phyloP scores from a whole-genome alignment of 2,329 filamentous ascomycete species.

The Talaromyces sp. region DNA sequence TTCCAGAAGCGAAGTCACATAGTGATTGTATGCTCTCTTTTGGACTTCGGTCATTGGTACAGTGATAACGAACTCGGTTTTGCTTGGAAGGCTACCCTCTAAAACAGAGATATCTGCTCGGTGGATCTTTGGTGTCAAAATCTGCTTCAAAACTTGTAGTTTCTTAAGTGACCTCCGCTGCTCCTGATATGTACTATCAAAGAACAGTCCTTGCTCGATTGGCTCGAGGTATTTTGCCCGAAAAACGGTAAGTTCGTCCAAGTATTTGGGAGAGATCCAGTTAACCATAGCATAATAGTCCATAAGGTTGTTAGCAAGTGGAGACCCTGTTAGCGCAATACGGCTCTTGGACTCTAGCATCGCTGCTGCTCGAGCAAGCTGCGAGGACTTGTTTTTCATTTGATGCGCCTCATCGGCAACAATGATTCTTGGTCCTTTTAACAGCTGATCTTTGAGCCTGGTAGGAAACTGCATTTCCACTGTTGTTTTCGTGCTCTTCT shows the following conservation, averaged over 20 bases:
- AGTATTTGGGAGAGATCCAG: slow-evolving; percentile 75
- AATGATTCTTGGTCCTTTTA: slow-evolving; percentile 63
- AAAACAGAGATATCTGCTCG: slow-evolving; percentile 66
- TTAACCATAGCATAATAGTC: slow-evolving; percentile 87
- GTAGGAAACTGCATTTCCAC: slow-evolving; percentile 36
- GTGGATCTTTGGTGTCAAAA: slow-evolving; percentile 72
- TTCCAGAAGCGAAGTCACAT: slow-evolving; percentile 39
- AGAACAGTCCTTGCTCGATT: slow-evolving; percentile 66
- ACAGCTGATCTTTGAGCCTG: slow-evolving; percentile 45
- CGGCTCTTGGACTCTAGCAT: slow-evolving; percentile 63
- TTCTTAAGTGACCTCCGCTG: slow-evolving; percentile 59
- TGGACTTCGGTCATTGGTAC: slow-evolving; percentile 66
- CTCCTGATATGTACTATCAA: slow-evolving; percentile 55
- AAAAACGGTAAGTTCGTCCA: slow-evolving; percentile 67
- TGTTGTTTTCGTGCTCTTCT: slow-evolving; percentile 20
- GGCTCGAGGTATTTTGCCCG: slow-evolving; percentile 63
- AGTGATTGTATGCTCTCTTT: slow-evolving; percentile 55
- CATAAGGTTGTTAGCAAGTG: slow-evolving; percentile 73
- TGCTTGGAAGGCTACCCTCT: slow-evolving; percentile 62
- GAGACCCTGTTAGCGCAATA: slow-evolving; percentile 82
- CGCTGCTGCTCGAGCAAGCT: slow-evolving; percentile 50
- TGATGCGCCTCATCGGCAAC: slow-evolving; percentile 80
- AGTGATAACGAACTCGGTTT: slow-evolving; percentile 75
- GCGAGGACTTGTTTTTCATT: slow-evolving; percentile 61
- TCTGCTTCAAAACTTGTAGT: slow-evolving; percentile 64